These are phyloP conservation scores for Coccomyxa sp. DNA, from an alignment of 139 green algal genomes.

Conservation along the genomic window DNA sequence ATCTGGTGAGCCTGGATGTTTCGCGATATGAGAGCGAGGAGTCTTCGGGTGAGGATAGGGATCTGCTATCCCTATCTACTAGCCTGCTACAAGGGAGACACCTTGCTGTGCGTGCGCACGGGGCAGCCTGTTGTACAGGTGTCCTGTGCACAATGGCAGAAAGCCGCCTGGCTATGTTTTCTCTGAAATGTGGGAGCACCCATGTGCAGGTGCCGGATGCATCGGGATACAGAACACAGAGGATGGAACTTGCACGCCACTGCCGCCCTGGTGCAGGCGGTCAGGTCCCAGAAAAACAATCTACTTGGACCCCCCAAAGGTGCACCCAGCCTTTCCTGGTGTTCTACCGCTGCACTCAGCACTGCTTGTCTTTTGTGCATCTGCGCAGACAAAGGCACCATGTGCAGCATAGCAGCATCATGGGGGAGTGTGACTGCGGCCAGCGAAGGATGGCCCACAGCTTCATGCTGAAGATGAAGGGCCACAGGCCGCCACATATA, in stretches of 20 bases:
- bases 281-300: constrained; percentile 73
- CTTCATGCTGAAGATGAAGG: no score
- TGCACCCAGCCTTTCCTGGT: constrained; percentile 14
- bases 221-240: constrained; percentile 14
- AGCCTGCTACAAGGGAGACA: background rate
- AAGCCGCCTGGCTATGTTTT: background rate
- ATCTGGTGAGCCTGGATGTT: constrained; percentile 68
- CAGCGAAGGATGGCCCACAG: no score
- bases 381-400: background rate
- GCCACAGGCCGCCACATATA: no score
- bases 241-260: constrained; percentile 58
- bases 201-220: background rate
- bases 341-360: background rate
- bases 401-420: background rate
- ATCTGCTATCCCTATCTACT: background rate
- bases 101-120: background rate
- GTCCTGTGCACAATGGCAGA: background rate
- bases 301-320: constrained; percentile 76
- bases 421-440: no score
- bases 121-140: background rate
- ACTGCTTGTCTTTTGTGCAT: background rate
- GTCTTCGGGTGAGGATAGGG: constrained; percentile 49
- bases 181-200: background rate
- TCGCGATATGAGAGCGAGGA: constrained; percentile 65
- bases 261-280: constrained; percentile 73